Evolutionary conservation across 164 flowering plant genomes (phyloP), one percentile per base, ranked within the genome.

Genomic region (Magnolia officinalis): DNA sequence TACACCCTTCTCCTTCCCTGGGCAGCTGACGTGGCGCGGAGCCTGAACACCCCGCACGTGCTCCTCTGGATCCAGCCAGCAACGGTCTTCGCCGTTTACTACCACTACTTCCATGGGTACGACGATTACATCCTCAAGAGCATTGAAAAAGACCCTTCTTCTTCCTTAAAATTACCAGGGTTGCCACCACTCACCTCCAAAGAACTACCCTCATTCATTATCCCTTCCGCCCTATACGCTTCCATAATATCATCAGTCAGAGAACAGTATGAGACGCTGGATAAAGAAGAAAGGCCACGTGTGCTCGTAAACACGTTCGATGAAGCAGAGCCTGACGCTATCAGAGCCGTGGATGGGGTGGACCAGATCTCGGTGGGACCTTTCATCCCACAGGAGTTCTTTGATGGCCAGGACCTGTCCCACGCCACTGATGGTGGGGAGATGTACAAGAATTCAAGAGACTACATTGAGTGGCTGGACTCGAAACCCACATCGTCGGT

Each of bases 21-120:
- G 93, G 91, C 71, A 0, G 85, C 84, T 0, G 76, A 50, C 37
- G 88, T 88, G 72, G 88, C 90, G 1, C 79, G 78, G 59, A 75
- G 75, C 10, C 74, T 59, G 23, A 63, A 67, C 68, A 18, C 85
- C 4, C 88, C 86, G 6, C 79, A 85, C 11, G 83, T 77, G 0
- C 80, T 84, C 0, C 80, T 86, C 3, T 88, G 87, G 87, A 82
- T 81, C 69, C 86, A 88, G 73, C 86, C 88, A 0, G 85, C 86
- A 31, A 65, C 82, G 0, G 75, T 88, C 0, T 67, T 86, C n/a
- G 74, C 75, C 49, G 59, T 83, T 1, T 88, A 85, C 72, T 82
- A 86, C 75, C 83, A 77, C 71, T 84, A 83, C 58, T 84, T 82
- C 78, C 66, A 81, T 19, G 84, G 85, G 10, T 82, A 76, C 66